phyloP scores from a whole-genome alignment of 2,329 filamentous ascomycete genomes.

The Bipolaris zeicola region DNA sequence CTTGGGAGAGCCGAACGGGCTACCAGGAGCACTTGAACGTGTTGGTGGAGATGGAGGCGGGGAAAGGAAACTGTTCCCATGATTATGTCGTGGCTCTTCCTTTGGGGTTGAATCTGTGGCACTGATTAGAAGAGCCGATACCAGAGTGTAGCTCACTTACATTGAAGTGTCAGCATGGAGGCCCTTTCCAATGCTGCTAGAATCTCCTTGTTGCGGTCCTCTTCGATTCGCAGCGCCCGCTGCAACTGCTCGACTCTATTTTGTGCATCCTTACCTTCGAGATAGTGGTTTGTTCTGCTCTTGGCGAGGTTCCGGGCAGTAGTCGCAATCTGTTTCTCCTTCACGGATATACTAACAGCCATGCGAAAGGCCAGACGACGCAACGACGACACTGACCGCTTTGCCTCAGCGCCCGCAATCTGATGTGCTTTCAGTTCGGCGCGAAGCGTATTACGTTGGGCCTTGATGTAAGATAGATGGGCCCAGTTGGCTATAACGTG shows the following conservation, averaged over 20 bases:
- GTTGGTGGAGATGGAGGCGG: slow-evolving; percentile 44
- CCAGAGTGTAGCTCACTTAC: slow-evolving; percentile 21
- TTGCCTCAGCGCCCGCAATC: slow-evolving; percentile 41
- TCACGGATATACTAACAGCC: slow-evolving; percentile 48
- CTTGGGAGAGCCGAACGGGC: slow-evolving; percentile 21
- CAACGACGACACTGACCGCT: slow-evolving; percentile 43
- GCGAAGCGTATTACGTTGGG: slow-evolving; percentile 41
- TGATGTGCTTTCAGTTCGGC: slow-evolving; percentile 42
- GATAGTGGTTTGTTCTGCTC: slow-evolving; percentile 40
- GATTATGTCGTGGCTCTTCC: slow-evolving; percentile 23
- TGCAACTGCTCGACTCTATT: slow-evolving; percentile 43
- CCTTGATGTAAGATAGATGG: slow-evolving; percentile 45
- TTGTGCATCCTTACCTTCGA: slow-evolving; percentile 39
- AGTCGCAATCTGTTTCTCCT: slow-evolving; percentile 46
- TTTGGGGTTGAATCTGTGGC: slow-evolving; percentile 35
- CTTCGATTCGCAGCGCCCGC: slow-evolving; percentile 39
- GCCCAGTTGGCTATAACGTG: slow-evolving; percentile 45
- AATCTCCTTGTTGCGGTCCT: slow-evolving; percentile 46
- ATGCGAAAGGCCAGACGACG: slow-evolving; percentile 47
- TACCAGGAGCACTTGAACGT: slow-evolving; percentile 24
- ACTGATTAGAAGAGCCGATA: slow-evolving; percentile 9
- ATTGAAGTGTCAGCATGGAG: slow-evolving; percentile 47
- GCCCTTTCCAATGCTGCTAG: slow-evolving; percentile 45
- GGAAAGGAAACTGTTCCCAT: slow-evolving; percentile 35
- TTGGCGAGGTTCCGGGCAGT: slow-evolving; percentile 40